Percentiles rank a stretch among this genome's conserved stretches.
Evolutionary conservation across 306 rosid species (phyloP).

Genomic region (Lupinus albus): DNA sequence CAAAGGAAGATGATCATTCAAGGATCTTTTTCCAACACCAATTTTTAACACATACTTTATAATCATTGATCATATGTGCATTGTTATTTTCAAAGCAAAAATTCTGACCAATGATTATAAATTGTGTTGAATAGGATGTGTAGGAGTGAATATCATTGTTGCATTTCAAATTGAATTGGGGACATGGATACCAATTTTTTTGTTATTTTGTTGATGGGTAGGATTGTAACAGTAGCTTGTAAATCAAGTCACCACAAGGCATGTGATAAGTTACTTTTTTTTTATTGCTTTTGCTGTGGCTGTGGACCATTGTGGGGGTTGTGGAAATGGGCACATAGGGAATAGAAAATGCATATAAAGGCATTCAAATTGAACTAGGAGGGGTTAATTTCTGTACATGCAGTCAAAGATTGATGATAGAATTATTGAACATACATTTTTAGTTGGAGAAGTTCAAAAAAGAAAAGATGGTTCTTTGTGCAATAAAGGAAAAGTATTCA

Average conservation of each 20-base stretch:
- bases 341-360: slow-evolving; percentile 24
- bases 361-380: slow-evolving; percentile 40
- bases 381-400: slow-evolving; percentile 47
- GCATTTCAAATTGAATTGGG: not conserved
- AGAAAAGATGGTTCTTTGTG: slow-evolving; percentile 35
- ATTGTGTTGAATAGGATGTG: too few species aligned
- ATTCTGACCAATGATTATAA: too few species aligned
- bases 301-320: slow-evolving; percentile 43
- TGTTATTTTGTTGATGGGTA: slow-evolving; percentile 19
- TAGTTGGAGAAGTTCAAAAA: slow-evolving; percentile 31
- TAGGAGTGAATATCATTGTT: too few species aligned
- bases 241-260: slow-evolving; percentile 35
- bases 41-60: too few species aligned
- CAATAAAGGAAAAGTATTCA: slow-evolving; percentile 50
- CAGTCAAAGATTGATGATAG: slow-evolving; percentile 47
- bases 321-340: slow-evolving; percentile 43
- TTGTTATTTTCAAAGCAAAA: too few species aligned
- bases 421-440: slow-evolving; percentile 51
- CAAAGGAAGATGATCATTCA: not conserved
- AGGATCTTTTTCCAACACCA: too few species aligned
- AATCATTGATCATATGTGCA: too few species aligned
- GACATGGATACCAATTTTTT: slow-evolving; percentile 29
- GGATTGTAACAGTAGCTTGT: slow-evolving; percentile 38
- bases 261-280: slow-evolving; percentile 35
- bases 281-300: slow-evolving; percentile 38